Base-by-base conservation (phyloP, 1,139 yeast species). In the Diutina catenulata region DNA sequence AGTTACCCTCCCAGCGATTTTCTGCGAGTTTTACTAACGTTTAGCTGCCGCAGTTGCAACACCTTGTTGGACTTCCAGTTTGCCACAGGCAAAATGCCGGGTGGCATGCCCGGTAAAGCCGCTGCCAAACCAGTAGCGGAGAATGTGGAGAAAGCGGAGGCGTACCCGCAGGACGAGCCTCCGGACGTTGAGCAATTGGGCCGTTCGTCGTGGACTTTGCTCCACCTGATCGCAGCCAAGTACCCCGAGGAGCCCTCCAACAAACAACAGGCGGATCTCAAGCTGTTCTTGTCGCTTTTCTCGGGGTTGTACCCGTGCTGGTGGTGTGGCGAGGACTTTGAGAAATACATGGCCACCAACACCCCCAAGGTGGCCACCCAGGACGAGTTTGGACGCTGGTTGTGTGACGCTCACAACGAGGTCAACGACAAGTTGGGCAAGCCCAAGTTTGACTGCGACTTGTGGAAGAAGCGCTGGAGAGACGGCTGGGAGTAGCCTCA, bases 401-500 rank as follows among this genome's bases (percentile, higher is more conserved):
- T 91, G 41, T 93, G 98, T 59, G 81, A 78, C 45, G 97, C 97
- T 3, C 98, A 91, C 59, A 91, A 91, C 52, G 83, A 74, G 31
- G 97, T 93, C 20, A 91, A 93, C 55, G 63, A 54, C 14, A 88
- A 87, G 55, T 56, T 88, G 22, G 94, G 94, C 1, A 91, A 91
- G 58, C 87, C 86, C 4, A 63, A 64, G 42, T 91, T 91, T 53
- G 87, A 91, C 53, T 91, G 97, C 52, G 65, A 76, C 42, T 68
- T 83, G 47, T 93, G 98, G 98, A 80, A 78, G 51, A 76, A 82
- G 50, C 75, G 98, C 53, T 91, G 98, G 98, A 76, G 73, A 49
- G 86, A 76, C 48, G 87, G 84, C 0, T 76, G 81, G 81, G 75
- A 75, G 32, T 70, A 65, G n/a, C 4, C 24, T n/a, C n/a, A n/a